A percentile compares a stretch with the other conserved stretches of the same genome.
Conservation (phyloP, 495 filamentous ascomycete species). For the Hyaloscypha hepaticicola region DNA sequence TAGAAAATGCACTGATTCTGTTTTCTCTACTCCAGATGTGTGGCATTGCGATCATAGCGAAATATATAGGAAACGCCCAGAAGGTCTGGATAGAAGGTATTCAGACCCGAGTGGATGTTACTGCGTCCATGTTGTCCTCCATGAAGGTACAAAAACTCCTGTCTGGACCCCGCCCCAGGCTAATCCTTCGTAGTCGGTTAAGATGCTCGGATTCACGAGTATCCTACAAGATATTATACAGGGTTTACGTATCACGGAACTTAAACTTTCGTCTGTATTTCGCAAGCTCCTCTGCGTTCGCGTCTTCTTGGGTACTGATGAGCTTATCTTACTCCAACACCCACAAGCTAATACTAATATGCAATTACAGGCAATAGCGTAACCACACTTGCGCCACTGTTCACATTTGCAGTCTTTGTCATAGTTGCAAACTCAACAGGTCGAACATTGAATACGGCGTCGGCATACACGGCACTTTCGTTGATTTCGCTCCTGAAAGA, state of each 20-base stretch:
- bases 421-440: constrained; percentile 22
- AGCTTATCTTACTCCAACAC: constrained; percentile 49
- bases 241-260: constrained; percentile 20
- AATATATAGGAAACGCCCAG: constrained; percentile 42
- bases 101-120: constrained; percentile 37
- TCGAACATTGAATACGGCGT: constrained; percentile 25
- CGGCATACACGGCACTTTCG: constrained; percentile 26
- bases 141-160: constrained; percentile 38
- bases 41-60: constrained; percentile 48
- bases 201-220: constrained; percentile 38
- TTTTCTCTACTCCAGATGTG: background rate
- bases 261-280: constrained; percentile 20
- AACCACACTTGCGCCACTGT: constrained; percentile 37
- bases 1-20: too few relatives aligned
- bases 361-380: constrained; percentile 28
- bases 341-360: constrained; percentile 48
- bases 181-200: constrained; percentile 26
- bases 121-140: constrained; percentile 35
- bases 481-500: constrained; percentile 30
- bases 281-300: constrained; percentile 40
- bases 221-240: constrained; percentile 28
- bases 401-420: constrained; percentile 29
- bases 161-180: background rate
- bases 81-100: constrained; percentile 45
- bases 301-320: constrained; percentile 19